Evolutionary conservation across 495 filamentous ascomycete species (phyloP), one percentile per base, ranked within the genome.

Genomic region (Trichoderma gamsii): DNA sequence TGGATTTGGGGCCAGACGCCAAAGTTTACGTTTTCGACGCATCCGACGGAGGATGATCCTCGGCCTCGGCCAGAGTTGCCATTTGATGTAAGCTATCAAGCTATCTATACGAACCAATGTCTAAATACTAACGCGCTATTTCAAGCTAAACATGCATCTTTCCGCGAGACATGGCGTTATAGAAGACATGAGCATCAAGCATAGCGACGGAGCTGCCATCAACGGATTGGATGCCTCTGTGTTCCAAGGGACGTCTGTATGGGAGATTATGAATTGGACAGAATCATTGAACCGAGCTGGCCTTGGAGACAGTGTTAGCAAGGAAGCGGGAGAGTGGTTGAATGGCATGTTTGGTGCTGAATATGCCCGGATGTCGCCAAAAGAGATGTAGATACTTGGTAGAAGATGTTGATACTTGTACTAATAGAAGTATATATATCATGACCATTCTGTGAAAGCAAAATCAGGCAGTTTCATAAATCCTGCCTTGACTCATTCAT

Each of bases 1-100:
- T 96, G 92, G 91, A 88, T 89, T 71, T 96, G 88, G 75, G 84
- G 82, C 3, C 91, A 96, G 76, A 97, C 93, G 23, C 93, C 93
- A 0, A 86, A 89, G 72, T 97, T 97, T 74, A 89, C 85, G 29
- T 89, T 96, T 63, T 79, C 81, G 65, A 81, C 79, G n/a, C 74
- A 80, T 64, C 76, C 78, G 4, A 84, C 79, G 13, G 80, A 84
- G 52, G 83, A 84, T 0, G 87, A 89, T 70, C 80, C 80, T 18
- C 80, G 85, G 13, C 79, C 80, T 63, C 76, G 86, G 63, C 82
- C 84, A 16, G 72, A 78, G 9, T 67, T 84, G 52, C 82, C 81
- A 5, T 63, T 46, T 15, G 63, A 68, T 44, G 63, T 81, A 9
- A 79, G 67, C 65, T 69, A 44, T 8, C 52, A 27, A 44, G 59